phyloP scores from a whole-genome alignment of 768 basidiomycete genomes.

The Gymnopilus junonius region DNA sequence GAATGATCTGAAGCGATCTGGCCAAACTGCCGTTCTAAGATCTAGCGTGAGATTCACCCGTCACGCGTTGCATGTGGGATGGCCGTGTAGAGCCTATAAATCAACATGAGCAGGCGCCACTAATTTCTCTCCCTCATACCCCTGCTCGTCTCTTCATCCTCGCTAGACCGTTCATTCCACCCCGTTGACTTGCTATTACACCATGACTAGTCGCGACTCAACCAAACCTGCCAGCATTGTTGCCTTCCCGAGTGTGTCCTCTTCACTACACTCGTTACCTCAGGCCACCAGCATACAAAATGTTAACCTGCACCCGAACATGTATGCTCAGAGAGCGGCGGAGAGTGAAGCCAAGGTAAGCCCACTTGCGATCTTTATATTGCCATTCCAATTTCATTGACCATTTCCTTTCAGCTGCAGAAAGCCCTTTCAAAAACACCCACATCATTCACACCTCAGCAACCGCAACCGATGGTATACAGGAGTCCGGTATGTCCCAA shows the following conservation, averaged over 20 bases:
- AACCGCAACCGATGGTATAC: conserved; percentile 38
- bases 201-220: conserved; percentile 26
- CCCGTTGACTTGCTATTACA: conserved; percentile 22
- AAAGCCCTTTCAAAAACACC: conserved; percentile 64
- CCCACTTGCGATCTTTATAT: neutral
- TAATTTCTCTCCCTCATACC: conserved; percentile 22
- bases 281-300: conserved; percentile 72
- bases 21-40: conserved; percentile 31
- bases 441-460: conserved; percentile 38
- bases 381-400: neutral
- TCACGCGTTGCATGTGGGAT: conserved; percentile 35
- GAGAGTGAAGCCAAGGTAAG: conserved; percentile 79
- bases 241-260: conserved; percentile 75
- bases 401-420: conserved; percentile 48
- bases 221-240: conserved; percentile 58
- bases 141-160: conserved; percentile 20
- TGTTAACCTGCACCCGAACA: conserved; percentile 68
- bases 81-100: conserved; percentile 36
- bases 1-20: conserved; percentile 29
- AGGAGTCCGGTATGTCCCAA: conserved; percentile 38
- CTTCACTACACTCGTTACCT: conserved; percentile 68
- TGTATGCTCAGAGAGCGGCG: conserved; percentile 69
- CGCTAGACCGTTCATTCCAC: conserved; percentile 5
- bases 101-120: conserved; percentile 25
- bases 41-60: conserved; percentile 34